Base-by-base conservation (phyloP, 805 yeast genomes). In the Yarrowia keelungensis region DNA sequence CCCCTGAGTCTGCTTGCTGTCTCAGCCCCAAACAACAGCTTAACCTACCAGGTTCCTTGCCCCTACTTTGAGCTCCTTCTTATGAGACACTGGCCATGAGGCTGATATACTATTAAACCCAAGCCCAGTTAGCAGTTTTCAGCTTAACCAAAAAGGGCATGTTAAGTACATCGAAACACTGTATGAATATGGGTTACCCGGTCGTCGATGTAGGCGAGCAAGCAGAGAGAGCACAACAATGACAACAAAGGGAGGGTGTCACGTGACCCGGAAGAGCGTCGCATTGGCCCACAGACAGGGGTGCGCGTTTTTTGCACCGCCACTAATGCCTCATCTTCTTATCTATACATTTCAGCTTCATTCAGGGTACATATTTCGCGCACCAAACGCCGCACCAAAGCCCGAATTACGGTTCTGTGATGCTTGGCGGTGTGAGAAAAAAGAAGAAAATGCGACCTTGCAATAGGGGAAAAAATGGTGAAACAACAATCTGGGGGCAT, bases 381-480 rank as follows among this genome's bases (percentile, higher is more conserved):
- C 58, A 53, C 38, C 58, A 53, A 53, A 53, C 58, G 32, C 58
- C 58, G 58, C 56, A 36, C n/a, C 56, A 53, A 38, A 53, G 19
- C 35, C 58, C 58, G 58, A 19, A 51, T 50, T 36, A 49, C 54
- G 39, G 54, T 49, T 49, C 39, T 3, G 4, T 5, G 14, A 15
- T 4, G 36, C 56, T 50, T 50, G 56, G 56, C 56, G 42, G 26
- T 10, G 8, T 9, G 8, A 8, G 8, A 38, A 38, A 38, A 38
- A 38, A 38, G 10, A 38, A 11, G 12, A 7, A 38, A 38, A 38
- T 10, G 39, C 8, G 39, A 38, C 32, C 32, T 26, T 26, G 32
- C 32, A 26, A 26, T 26, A 26, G 2, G 32, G 32, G 32, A 5
- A 26, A 26, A 26, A 26, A 5, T 26, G 32, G 32, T 5, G 7